phyloP scores from a whole-genome alignment of 805 yeast genomes.

The Phaffomyces thermotolerans region DNA sequence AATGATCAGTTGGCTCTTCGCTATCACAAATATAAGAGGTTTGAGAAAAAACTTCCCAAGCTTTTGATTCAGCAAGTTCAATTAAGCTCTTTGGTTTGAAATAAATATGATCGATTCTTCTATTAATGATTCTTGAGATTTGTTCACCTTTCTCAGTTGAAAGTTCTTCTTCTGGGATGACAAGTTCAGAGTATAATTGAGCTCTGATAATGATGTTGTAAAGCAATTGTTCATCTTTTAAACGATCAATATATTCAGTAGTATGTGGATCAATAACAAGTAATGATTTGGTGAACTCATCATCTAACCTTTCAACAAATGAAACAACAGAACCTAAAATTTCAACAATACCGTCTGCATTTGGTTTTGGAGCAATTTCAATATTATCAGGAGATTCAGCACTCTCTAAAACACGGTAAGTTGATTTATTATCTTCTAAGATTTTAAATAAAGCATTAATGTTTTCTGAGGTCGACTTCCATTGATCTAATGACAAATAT shows the following conservation, averaged over 20 bases:
- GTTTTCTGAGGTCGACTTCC: slow-evolving; percentile 67
- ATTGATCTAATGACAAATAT: slow-evolving; percentile 71
- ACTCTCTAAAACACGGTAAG: slow-evolving; percentile 67
- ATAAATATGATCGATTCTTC: slow-evolving; percentile 88
- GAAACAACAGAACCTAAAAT: slow-evolving; percentile 82
- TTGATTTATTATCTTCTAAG: slow-evolving; percentile 51
- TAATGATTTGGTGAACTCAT: slow-evolving; percentile 83
- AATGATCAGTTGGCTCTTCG: slow-evolving; percentile 39
- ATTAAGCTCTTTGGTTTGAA: slow-evolving; percentile 82
- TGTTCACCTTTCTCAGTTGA: slow-evolving; percentile 32
- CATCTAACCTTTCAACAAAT: slow-evolving; percentile 87
- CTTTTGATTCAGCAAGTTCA: slow-evolving; percentile 55
- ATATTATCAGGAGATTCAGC: slow-evolving; percentile 68
- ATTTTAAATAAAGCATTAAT: slow-evolving; percentile 55
- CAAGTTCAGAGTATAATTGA: slow-evolving; percentile 76
- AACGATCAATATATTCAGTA: slow-evolving; percentile 83
- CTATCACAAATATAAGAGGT: slow-evolving; percentile 25
- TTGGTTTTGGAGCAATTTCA: slow-evolving; percentile 58
- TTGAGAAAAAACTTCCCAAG: slow-evolving; percentile 54
- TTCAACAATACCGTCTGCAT: slow-evolving; percentile 59
- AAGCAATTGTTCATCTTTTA: slow-evolving; percentile 76
- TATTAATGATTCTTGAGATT: slow-evolving; percentile 65
- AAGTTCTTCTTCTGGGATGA: slow-evolving; percentile 36
- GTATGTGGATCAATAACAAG: slow-evolving; percentile 93
- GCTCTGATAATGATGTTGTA: slow-evolving; percentile 75